Conservation (phyloP, 768 basidiomycete genomes). For the Paxillus involutus region DNA sequence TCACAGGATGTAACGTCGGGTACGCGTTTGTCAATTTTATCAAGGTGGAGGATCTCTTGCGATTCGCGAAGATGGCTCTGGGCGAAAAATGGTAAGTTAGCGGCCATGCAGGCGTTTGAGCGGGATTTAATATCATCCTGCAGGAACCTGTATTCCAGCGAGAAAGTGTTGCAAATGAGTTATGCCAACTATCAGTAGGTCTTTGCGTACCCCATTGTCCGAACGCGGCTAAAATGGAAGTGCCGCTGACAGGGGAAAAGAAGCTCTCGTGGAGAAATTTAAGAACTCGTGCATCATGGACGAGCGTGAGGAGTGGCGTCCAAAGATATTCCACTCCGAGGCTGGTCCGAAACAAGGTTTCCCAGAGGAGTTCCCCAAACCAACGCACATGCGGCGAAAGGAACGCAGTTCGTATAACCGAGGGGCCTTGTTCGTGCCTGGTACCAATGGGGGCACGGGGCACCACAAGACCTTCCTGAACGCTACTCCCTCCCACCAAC, state of each 20-base stretch:
- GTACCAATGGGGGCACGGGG: constrained; percentile 25
- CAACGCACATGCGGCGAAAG: constrained; percentile 78
- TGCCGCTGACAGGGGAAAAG: constrained; percentile 64
- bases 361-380: constrained; percentile 78
- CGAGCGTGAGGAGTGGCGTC: constrained; percentile 78
- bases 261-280: constrained; percentile 89
- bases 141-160: constrained; percentile 92
- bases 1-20: constrained; percentile 70
- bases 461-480: constrained; percentile 31
- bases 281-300: constrained; percentile 92
- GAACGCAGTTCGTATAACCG: constrained; percentile 82
- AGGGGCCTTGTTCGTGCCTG: constrained; percentile 66
- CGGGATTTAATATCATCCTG: constrained; percentile 2
- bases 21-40: constrained; percentile 93
- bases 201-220: background rate
- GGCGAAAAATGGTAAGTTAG: constrained; percentile 75
- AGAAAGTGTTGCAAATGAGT: constrained; percentile 88
- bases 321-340: constrained; percentile 79
- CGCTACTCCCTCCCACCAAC: constrained; percentile 16
- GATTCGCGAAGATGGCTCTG: constrained; percentile 70
- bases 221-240: constrained; percentile 7
- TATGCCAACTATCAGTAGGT: constrained; percentile 91
- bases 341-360: constrained; percentile 70
- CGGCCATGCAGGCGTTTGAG: background rate
- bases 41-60: constrained; percentile 68